Conservation (phyloP, 2,329 filamentous ascomycete genomes). For the Colletotrichum caudatum region DNA sequence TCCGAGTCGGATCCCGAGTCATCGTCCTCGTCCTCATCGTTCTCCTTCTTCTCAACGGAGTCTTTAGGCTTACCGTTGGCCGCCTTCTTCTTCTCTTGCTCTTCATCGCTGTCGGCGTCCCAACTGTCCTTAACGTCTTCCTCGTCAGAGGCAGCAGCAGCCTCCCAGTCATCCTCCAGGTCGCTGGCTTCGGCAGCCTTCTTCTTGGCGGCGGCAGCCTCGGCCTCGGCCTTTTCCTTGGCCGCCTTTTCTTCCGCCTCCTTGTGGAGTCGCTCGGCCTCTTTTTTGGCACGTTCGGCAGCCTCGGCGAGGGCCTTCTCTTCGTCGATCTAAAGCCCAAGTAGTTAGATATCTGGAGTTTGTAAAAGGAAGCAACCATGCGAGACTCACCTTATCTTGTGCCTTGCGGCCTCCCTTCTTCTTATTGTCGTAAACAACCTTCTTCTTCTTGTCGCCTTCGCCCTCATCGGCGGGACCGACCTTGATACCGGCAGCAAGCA, state of each 20-base stretch:
- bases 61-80: slow-evolving; percentile 46
- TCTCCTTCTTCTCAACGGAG: slow-evolving; percentile 45
- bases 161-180: slow-evolving; percentile 89
- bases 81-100: slow-evolving; percentile 60
- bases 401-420: slow-evolving; percentile 70
- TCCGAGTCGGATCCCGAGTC: slow-evolving; percentile 70
- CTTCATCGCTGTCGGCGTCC: slow-evolving; percentile 87
- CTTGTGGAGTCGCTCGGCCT: slow-evolving; percentile 75
- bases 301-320: slow-evolving; percentile 83
- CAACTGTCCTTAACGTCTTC: slow-evolving; percentile 92
- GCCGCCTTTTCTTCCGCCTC: slow-evolving; percentile 72
- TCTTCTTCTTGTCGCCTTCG: slow-evolving; percentile 76
- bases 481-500: slow-evolving; percentile 82
- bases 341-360: neutral
- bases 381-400: slow-evolving; percentile 64
- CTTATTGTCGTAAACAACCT: slow-evolving; percentile 80
- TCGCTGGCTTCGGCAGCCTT: slow-evolving; percentile 68
- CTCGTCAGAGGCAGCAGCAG: slow-evolving; percentile 79
- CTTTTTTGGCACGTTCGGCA: slow-evolving; percentile 74
- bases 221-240: slow-evolving; percentile 67
- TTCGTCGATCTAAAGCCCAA: slow-evolving; percentile 71
- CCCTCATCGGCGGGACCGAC: slow-evolving; percentile 70
- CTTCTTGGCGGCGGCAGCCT: slow-evolving; percentile 66
- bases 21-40: slow-evolving; percentile 63
- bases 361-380: neutral